These are phyloP conservation scores for Calonectria crousiana DNA, from an alignment of 2,329 filamentous ascomycete genomes.

Conservation along the genomic window DNA sequence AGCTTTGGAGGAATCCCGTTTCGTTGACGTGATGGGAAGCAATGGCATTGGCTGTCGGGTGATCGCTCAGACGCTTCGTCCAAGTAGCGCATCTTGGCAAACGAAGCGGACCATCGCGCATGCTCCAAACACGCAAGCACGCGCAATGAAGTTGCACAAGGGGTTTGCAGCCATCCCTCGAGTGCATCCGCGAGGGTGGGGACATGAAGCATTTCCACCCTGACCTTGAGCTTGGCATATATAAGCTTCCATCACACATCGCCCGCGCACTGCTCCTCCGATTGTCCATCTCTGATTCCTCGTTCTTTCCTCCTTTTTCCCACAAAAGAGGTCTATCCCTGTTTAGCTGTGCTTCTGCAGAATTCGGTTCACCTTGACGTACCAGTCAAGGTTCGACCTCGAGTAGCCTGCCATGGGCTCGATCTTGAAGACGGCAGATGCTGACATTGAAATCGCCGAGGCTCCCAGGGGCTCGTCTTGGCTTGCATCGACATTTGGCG, in stretches of 20 bases:
- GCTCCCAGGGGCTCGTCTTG: conserved; percentile 36
- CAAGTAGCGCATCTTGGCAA: background rate
- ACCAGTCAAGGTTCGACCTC: too few species aligned
- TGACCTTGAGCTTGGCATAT: background rate
- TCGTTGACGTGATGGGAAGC: background rate
- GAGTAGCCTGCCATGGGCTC: background rate
- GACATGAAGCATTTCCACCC: background rate
- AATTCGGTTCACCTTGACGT: too few species aligned
- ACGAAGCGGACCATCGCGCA: background rate
- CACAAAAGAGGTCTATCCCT: background rate
- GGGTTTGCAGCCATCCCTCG: background rate
- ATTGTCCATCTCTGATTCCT: background rate
- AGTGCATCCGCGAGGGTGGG: background rate
- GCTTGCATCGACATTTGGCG: conserved; percentile 54
- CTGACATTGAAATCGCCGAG: conserved; percentile 38
- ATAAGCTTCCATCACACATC: conserved; percentile 1
- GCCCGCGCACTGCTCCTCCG: background rate
- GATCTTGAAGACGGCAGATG: conserved; percentile 30
- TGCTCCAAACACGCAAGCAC: background rate
- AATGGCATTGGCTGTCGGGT: background rate
- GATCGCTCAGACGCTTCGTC: conserved; percentile 2
- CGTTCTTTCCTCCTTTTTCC: too few species aligned
- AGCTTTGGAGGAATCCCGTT: background rate
- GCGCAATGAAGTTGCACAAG: background rate
- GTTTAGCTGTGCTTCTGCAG: too few species aligned